These are phyloP conservation scores for Colletotrichum sp. DNA, from an alignment of 2,329 filamentous ascomycete species.

Conservation along the genomic window DNA sequence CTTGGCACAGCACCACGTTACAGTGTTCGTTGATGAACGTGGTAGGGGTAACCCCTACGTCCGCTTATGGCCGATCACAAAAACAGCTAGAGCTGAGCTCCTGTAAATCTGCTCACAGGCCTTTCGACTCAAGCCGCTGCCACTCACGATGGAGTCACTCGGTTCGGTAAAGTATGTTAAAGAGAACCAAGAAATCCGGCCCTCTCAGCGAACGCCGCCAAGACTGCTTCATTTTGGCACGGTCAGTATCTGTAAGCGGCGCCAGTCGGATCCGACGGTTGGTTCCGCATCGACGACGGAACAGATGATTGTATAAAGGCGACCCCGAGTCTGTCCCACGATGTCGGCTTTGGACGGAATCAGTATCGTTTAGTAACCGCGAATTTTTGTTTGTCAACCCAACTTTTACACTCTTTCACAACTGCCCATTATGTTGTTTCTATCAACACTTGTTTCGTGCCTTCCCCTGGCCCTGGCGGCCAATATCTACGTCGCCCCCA, in stretches of 20 bases:
- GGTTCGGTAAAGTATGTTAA: neutral
- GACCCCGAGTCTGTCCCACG: neutral
- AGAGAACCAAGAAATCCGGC: neutral
- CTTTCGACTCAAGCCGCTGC: neutral
- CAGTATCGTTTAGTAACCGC: neutral
- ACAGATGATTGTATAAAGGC: neutral
- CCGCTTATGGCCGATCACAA: neutral
- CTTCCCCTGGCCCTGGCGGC: conserved; percentile 25
- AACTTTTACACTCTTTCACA: conserved; percentile 9
- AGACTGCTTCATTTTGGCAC: neutral
- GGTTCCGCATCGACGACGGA: neutral
- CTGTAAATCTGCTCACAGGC: neutral
- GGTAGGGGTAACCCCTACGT: neutral
- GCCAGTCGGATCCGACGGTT: neutral
- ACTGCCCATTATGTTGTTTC: neutral
- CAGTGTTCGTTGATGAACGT: neutral
- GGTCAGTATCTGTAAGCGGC: neutral
- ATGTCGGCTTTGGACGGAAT: accelerated
- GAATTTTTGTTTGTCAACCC: neutral
- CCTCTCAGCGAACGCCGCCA: neutral
- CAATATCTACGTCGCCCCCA: conserved; percentile 50
- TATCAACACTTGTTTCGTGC: neutral
- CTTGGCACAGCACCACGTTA: neutral
- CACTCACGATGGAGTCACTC: neutral
- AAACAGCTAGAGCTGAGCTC: neutral